Base-by-base conservation (phyloP, 148 eudicot species). In the Rhododendron vialii region DNA sequence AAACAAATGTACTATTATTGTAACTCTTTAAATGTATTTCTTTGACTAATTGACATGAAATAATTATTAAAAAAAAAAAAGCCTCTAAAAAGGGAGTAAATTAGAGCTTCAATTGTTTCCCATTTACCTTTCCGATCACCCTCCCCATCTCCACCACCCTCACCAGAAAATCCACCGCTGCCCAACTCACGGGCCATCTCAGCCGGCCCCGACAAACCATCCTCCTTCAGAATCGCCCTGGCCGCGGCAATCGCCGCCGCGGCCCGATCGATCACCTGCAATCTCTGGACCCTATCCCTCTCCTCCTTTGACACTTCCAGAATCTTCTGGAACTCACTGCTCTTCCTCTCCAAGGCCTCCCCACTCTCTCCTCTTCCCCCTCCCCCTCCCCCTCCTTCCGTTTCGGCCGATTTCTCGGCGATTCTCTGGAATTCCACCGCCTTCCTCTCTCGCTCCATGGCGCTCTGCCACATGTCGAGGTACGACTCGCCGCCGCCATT, bases 201-300 rank as follows among this genome's bases (percentile, higher is more conserved):
- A 63, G 55, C 41, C 22, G 36, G 80, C n/a, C 15, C 80, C 30
- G 81, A 43, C 73, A 73, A 81, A 61, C 61, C 86, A 53, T 55
- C 86, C 80, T 89, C 93, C 85, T 92, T 84, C 12, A 96, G 83
- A 80, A 96, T 69, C 18, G 96, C 92, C 6, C 92, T 89, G 15
- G 99, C 96, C 4, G 98, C 99, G 0, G 98, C 94, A 38, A 96
- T 93, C 8, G 98, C 99, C 3, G 99, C 99, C 18, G 94, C 93
- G 13, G 99, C 99, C 57, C 99, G 92, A 91, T 96, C 99, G 89
- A 96, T 92, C 18, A 96, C 94, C 92, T 96, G 99, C 90, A 95
- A 88, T 43, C 94, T 90, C 93, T 96, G 99, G 24, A 90, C 88
- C 77, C 92, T 91, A 83, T 96, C 97, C 73, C 99, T 91, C 88